Conservation (phyloP, 768 basidiomycete genomes). For the Rhizopogon vinicolor region DNA sequence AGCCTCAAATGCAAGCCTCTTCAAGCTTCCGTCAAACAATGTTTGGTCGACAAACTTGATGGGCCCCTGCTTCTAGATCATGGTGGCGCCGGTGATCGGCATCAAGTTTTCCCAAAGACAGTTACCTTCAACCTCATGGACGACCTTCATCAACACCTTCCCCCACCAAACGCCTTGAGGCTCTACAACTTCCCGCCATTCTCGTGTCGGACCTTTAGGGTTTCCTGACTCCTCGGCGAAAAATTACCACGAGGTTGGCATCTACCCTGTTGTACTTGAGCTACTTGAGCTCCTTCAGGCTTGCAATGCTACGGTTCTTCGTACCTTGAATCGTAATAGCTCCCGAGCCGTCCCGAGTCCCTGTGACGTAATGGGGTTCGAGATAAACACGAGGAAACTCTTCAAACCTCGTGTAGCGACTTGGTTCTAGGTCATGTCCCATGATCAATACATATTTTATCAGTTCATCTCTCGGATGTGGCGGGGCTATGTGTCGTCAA, state of each 20-base stretch:
- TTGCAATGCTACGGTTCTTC: background rate
- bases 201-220: background rate
- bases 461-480: no score
- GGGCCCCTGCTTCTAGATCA: background rate
- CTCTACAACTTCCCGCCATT: background rate
- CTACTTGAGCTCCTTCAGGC: background rate
- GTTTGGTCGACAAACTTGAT: slow-evolving; percentile 16
- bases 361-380: background rate
- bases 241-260: background rate
- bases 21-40: background rate
- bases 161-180: slow-evolving; percentile 1
- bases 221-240: background rate
- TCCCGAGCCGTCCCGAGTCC: background rate
- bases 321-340: background rate
- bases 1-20: no score
- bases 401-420: background rate
- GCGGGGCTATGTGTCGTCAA: no score
- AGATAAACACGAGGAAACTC: background rate
- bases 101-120: background rate
- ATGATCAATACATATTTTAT: no score
- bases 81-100: background rate
- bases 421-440: background rate
- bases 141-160: background rate
- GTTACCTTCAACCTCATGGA: background rate
- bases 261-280: background rate